phyloP scores from a whole-genome alignment of 345 rosid genomes.

The Acer negundo region DNA sequence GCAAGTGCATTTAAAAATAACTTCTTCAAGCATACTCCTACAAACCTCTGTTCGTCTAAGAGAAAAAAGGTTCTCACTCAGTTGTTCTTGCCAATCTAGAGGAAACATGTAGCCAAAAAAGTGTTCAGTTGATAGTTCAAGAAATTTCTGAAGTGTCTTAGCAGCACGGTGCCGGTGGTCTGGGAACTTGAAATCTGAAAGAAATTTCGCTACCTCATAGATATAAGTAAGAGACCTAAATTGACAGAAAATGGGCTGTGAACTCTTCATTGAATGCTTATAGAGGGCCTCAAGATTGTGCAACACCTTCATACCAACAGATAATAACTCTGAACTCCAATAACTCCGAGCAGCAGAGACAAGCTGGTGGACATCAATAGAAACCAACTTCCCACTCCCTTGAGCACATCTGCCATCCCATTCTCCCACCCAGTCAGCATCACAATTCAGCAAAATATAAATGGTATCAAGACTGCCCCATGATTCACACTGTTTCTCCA shows the following conservation, averaged over 20 bases:
- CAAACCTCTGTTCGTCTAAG: conserved; percentile 33
- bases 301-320: conserved; percentile 40
- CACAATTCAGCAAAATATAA: conserved; percentile 32
- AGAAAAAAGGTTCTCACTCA: conserved; percentile 28
- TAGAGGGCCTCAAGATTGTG: conserved; percentile 27
- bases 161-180: background rate
- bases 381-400: conserved; percentile 20
- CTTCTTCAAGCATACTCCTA: conserved; percentile 19
- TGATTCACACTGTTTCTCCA: conserved; percentile 22
- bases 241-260: conserved; percentile 25
- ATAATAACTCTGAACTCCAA: conserved; percentile 38
- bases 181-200: conserved; percentile 17
- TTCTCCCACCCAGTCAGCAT: conserved; percentile 37
- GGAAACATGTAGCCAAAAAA: conserved; percentile 36
- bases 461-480: conserved; percentile 1
- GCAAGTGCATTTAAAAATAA: conserved; percentile 10
- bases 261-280: background rate
- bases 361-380: conserved; percentile 27
- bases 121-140: conserved; percentile 13
- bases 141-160: conserved; percentile 10
- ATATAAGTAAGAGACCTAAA: conserved; percentile 27
- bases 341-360: conserved; percentile 28
- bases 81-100: conserved; percentile 36
- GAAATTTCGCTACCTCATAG: conserved; percentile 38
- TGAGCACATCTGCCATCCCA: background rate